phyloP scores from a whole-genome alignment of 805 yeast species.

The Dipodascopsis uninucleata region DNA sequence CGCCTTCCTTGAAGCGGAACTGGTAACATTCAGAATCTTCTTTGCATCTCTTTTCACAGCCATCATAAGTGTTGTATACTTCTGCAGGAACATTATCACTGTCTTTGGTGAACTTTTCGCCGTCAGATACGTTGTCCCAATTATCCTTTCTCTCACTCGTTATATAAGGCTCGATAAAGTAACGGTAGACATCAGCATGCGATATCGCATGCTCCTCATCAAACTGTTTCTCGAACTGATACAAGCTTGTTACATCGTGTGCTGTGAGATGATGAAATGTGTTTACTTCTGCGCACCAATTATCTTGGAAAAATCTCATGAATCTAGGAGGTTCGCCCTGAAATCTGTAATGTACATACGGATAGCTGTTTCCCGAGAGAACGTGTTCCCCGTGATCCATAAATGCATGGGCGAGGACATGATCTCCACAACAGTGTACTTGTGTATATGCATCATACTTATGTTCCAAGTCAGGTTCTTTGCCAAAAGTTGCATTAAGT shows the following conservation, averaged over 20 bases:
- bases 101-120: not conserved
- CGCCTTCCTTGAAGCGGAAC: conserved; percentile 13
- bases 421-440: conserved; percentile 38
- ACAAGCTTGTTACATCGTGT: conserved; percentile 28
- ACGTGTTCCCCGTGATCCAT: conserved; percentile 19
- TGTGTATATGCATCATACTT: conserved; percentile 28
- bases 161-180: conserved; percentile 36
- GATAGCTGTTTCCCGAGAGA: conserved; percentile 19
- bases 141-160: conserved; percentile 20
- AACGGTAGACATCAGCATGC: conserved; percentile 36
- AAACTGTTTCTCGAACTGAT: conserved; percentile 36
- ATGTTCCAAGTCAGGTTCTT: conserved; percentile 20
- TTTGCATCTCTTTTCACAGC: conserved; percentile 21
- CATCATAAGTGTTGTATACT: conserved; percentile 9
- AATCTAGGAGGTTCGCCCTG: conserved; percentile 35
- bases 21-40: conserved; percentile 29
- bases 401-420: conserved; percentile 33
- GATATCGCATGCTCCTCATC: conserved; percentile 22
- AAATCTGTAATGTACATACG: conserved; percentile 29
- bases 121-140: conserved; percentile 33
- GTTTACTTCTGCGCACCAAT: conserved; percentile 36
- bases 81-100: conserved; percentile 4
- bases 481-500: conserved; percentile 31
- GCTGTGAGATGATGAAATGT: conserved; percentile 36
- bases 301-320: conserved; percentile 15